Evolutionary conservation across 257 asterid species (phyloP).

Genomic region (Scutellaria minor): DNA sequence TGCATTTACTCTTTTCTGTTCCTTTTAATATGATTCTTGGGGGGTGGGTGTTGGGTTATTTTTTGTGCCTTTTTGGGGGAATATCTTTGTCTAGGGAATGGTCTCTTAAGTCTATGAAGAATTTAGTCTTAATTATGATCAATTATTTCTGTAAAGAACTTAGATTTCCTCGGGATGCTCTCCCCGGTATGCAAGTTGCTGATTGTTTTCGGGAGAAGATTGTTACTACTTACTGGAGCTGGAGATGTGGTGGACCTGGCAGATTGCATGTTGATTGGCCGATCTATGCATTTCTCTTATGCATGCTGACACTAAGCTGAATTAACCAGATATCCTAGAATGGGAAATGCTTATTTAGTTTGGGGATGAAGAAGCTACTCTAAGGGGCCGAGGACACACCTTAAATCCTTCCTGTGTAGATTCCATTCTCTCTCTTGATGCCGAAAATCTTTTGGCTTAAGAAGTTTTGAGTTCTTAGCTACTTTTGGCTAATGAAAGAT

Average conservation of each 20-base stretch:
- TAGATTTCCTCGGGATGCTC: conserved; percentile 59
- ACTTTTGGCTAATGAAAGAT: conserved; percentile 39
- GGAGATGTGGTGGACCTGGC: conserved; percentile 51
- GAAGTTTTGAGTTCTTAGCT: conserved; percentile 40
- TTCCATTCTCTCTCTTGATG: conserved; percentile 32
- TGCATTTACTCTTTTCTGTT: neutral
- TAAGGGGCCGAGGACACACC: conserved; percentile 35
- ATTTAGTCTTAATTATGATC: conserved; percentile 39
- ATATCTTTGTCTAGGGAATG: conserved; percentile 24
- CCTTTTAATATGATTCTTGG: conserved; percentile 27
- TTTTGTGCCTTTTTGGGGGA: conserved; percentile 30
- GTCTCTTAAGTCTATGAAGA: conserved; percentile 36
- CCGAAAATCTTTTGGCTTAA: conserved; percentile 30
- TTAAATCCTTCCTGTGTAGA: conserved; percentile 34
- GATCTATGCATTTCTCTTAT: conserved; percentile 35
- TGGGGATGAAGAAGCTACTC: conserved; percentile 40
- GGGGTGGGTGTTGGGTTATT: conserved; percentile 9
- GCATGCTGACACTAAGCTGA: conserved; percentile 34
- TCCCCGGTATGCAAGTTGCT: conserved; percentile 61
- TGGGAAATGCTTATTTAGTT: conserved; percentile 37
- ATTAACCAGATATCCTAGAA: conserved; percentile 37
- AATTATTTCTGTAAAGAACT: conserved; percentile 49
- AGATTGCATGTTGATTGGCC: conserved; percentile 46
- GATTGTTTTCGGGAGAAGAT: conserved; percentile 54
- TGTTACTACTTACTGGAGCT: conserved; percentile 47